Evolutionary conservation across 1,139 yeast genomes (phyloP).

Genomic region (Debaryomyces coudertii): DNA sequence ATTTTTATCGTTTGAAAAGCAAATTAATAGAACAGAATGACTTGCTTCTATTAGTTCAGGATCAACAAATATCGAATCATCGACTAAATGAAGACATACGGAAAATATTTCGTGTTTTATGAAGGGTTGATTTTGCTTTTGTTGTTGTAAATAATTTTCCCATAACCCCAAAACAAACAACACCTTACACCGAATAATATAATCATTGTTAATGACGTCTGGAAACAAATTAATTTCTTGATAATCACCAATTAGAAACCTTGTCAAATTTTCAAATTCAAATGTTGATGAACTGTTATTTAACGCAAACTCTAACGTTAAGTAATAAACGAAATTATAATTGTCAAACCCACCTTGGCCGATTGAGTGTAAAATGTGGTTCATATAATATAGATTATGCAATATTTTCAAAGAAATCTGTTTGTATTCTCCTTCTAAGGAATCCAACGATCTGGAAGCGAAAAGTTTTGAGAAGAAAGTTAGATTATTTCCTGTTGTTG

Average conservation of each 20-base stretch:
- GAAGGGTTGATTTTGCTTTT: constrained; percentile 25
- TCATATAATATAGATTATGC: constrained; percentile 51
- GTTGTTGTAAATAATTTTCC: constrained; percentile 56
- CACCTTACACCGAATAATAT: constrained; percentile 51
- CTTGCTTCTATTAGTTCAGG: constrained; percentile 60
- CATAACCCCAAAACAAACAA: constrained; percentile 60
- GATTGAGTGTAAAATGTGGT: constrained; percentile 58
- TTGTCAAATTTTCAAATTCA: constrained; percentile 41
- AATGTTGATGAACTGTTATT: constrained; percentile 28
- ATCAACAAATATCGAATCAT: constrained; percentile 30
- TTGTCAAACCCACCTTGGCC: constrained; percentile 76
- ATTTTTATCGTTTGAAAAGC: constrained; percentile 32
- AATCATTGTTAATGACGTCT: constrained; percentile 33
- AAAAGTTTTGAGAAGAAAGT: constrained; percentile 15
- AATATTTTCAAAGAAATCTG: constrained; percentile 42
- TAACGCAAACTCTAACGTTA: constrained; percentile 50
- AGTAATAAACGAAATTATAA: constrained; percentile 64
- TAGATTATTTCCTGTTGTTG: constrained; percentile 9
- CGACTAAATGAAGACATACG: constrained; percentile 44
- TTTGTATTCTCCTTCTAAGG: constrained; percentile 33
- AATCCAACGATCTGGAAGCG: constrained; percentile 9
- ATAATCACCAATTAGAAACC: constrained; percentile 43
- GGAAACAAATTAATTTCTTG: constrained; percentile 42
- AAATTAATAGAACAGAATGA: constrained; percentile 65
- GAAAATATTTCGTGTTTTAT: constrained; percentile 44